Evolutionary conservation across 371 early-diverging fungal species (phyloP).

Genomic region (Mucor velutinosus): DNA sequence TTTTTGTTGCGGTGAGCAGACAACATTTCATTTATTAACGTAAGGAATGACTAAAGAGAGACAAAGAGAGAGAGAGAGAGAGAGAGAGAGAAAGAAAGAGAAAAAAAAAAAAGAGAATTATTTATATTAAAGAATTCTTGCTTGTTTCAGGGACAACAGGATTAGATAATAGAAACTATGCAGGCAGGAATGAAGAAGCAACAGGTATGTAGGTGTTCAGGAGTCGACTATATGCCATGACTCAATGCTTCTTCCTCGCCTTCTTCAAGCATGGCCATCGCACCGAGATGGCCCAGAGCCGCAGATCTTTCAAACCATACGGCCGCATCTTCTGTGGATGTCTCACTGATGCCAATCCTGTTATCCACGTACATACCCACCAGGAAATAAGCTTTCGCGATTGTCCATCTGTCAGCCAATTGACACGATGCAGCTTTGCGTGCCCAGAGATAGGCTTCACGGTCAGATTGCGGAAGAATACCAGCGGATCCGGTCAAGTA

Average conservation of each 20-base stretch:
- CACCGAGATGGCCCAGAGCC: slow-evolving; percentile 71
- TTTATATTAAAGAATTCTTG: slow-evolving; percentile 10
- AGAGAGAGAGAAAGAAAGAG: too few relatives aligned
- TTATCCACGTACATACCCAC: slow-evolving; percentile 80
- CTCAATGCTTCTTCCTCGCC: not conserved
- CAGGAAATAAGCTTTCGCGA: slow-evolving; percentile 82
- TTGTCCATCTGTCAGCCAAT: slow-evolving; percentile 47
- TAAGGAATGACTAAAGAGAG: not conserved
- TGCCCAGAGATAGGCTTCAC: slow-evolving; percentile 75
- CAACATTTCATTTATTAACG: slow-evolving; percentile 2
- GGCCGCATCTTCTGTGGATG: slow-evolving; percentile 64
- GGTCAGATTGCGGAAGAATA: slow-evolving; percentile 75
- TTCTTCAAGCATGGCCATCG: slow-evolving; percentile 27
- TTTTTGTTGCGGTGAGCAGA: not conserved
- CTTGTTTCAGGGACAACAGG: not conserved
- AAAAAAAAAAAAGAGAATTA: not conserved
- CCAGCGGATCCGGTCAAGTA: slow-evolving; percentile 78
- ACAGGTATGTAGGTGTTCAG: not conserved
- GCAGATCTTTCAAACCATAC: slow-evolving; percentile 77
- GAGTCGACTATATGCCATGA: not conserved
- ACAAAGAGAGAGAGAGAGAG: too few relatives aligned
- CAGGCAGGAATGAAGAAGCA: slow-evolving; percentile 1
- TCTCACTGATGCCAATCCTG: slow-evolving; percentile 64
- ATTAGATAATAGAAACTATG: not conserved
- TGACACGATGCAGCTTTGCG: slow-evolving; percentile 23